These are phyloP conservation scores for Mesotaenium endlicherianum DNA, from an alignment of 139 green algal genomes.

Conservation along the genomic window DNA sequence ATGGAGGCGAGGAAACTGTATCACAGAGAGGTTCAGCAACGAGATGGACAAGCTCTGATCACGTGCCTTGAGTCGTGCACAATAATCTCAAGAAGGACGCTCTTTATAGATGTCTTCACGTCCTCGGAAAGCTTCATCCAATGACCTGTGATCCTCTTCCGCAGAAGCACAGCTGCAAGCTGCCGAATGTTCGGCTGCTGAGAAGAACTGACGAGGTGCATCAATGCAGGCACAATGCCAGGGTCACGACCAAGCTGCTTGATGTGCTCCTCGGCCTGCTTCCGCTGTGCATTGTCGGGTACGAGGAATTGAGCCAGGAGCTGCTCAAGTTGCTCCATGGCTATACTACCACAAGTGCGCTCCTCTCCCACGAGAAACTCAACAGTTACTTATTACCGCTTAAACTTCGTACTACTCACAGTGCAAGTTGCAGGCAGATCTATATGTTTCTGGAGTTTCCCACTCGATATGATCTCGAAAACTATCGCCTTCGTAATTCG, in stretches of 20 bases:
- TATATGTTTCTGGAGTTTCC: too few relatives aligned
- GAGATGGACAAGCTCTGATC: too few relatives aligned
- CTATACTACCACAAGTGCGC: too few relatives aligned
- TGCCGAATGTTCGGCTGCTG: constrained; percentile 59
- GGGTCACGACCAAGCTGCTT: constrained; percentile 49
- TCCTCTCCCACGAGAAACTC: too few relatives aligned
- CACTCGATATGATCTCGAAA: too few relatives aligned
- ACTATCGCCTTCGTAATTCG: too few relatives aligned
- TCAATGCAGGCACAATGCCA: constrained; percentile 59
- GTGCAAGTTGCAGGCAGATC: too few relatives aligned
- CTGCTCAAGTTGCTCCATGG: constrained; percentile 44
- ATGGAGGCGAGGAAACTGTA: too few relatives aligned
- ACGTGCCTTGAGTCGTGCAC: constrained; percentile 53
- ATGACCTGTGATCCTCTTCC: constrained; percentile 63
- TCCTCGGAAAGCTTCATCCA: constrained; percentile 52
- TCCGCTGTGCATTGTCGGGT: constrained; percentile 38
- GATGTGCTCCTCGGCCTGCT: constrained; percentile 40
- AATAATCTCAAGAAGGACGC: constrained; percentile 61
- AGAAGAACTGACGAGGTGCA: constrained; percentile 52
- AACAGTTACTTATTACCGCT: too few relatives aligned
- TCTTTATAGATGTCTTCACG: constrained; percentile 45
- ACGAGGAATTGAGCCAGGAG: constrained; percentile 43
- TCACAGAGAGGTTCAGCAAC: too few relatives aligned
- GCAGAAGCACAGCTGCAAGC: constrained; percentile 67
- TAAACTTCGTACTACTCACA: too few relatives aligned